These are phyloP conservation scores for Rhytidiadelphus loreus DNA, from an alignment of 225 moss, liverwort and hornwort species.

Conservation along the genomic window DNA sequence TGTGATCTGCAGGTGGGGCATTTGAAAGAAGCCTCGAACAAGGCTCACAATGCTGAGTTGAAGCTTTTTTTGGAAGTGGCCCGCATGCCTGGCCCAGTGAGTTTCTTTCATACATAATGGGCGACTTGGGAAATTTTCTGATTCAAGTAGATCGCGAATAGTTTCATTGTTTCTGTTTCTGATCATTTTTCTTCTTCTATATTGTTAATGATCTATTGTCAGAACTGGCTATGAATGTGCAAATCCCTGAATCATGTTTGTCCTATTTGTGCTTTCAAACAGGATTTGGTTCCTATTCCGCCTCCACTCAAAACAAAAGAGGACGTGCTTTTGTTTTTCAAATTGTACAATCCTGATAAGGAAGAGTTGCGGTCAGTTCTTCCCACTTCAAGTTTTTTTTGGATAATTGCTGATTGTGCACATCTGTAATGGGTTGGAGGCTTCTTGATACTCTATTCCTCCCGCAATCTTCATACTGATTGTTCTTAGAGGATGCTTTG, in stretches of 20 bases:
- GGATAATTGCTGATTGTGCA: background rate
- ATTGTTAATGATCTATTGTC: background rate
- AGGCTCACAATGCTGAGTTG: constrained; percentile 96
- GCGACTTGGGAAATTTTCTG: background rate
- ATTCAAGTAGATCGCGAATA: background rate
- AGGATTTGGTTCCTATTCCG: constrained; percentile 33
- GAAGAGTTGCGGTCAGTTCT: constrained; percentile 41
- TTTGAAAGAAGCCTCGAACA: constrained; percentile 96
- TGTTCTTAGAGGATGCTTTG: background rate
- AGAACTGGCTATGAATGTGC: background rate
- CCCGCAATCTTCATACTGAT: background rate
- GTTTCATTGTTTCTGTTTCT: background rate
- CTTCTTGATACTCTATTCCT: background rate
- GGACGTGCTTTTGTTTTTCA: constrained; percentile 54
- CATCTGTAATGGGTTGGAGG: background rate
- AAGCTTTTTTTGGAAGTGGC: constrained; percentile 97
- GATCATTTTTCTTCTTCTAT: background rate
- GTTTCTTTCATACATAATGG: background rate
- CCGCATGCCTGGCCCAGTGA: constrained; percentile 28
- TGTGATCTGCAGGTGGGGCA: constrained; percentile 69
- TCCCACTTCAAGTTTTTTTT: background rate
- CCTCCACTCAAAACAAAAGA: constrained; percentile 55
- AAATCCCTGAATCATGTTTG: background rate
- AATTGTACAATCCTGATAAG: constrained; percentile 55
- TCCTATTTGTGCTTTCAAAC: background rate